Evolutionary conservation across 805 yeast genomes (phyloP).

Genomic region (Candida awuae): DNA sequence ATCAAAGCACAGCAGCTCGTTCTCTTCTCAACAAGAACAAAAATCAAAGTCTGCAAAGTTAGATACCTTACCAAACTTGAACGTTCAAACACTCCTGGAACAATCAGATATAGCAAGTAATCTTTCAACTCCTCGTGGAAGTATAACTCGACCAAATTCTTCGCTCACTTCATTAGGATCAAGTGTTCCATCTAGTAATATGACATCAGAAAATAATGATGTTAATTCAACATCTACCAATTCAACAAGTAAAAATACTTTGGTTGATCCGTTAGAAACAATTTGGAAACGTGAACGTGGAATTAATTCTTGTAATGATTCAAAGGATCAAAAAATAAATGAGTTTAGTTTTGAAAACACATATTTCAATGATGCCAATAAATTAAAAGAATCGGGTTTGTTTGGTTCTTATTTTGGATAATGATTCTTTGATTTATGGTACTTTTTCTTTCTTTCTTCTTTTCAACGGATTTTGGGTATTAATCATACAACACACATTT

Average conservation of each 20-base stretch:
- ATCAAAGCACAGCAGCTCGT: no score
- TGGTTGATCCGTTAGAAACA: constrained; percentile 15
- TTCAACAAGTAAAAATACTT: background rate
- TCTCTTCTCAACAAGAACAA: constrained; percentile 6
- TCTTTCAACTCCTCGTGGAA: constrained; percentile 2
- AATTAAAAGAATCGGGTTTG: constrained; percentile 3
- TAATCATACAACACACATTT: no score
- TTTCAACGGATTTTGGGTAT: no score
- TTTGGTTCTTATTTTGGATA: constrained; percentile 8
- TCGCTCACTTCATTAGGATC: constrained; percentile 4
- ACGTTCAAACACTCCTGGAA: constrained; percentile 2
- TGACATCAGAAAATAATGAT: background rate
- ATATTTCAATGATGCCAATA: background rate
- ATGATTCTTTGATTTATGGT: background rate
- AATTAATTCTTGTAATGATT: background rate
- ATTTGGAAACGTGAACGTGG: constrained; percentile 14
- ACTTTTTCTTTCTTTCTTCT: background rate
- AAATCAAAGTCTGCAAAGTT: constrained; percentile 1
- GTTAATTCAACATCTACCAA: background rate
- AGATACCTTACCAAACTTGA: background rate
- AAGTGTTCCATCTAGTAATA: constrained; percentile 1
- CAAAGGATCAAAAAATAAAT: background rate
- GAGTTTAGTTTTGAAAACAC: background rate
- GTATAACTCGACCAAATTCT: constrained; percentile 1
- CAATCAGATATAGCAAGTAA: background rate